phyloP scores from a whole-genome alignment of 768 basidiomycete species.

The Macrolepiota dolichaula region DNA sequence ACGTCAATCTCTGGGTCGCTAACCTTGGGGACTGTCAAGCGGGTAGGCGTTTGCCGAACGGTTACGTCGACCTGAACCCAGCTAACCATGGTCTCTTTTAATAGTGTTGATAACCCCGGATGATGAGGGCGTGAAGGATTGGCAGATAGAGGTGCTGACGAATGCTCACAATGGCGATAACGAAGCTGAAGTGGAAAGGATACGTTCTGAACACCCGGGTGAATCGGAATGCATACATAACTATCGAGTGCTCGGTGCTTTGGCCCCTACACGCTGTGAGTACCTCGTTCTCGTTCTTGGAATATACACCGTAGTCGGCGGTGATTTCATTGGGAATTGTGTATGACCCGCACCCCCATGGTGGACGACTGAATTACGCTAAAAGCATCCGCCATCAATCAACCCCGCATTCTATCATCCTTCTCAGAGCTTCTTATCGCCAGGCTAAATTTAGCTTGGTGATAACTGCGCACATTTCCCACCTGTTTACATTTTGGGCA shows the following conservation, averaged over 20 bases:
- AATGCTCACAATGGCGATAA: constrained; percentile 70
- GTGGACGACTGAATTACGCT: constrained; percentile 5
- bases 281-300: constrained; percentile 20
- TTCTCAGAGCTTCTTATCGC: constrained; percentile 3
- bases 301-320: background rate
- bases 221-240: constrained; percentile 68
- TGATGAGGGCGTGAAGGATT: constrained; percentile 40
- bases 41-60: constrained; percentile 38
- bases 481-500: background rate
- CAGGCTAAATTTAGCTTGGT: background rate
- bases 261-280: constrained; percentile 76
- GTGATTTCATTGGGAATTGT: constrained; percentile 5
- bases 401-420: constrained; percentile 12
- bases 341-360: constrained; percentile 9
- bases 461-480: background rate
- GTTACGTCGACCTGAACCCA: constrained; percentile 6
- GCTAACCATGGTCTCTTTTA: background rate
- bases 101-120: constrained; percentile 7
- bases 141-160: constrained; percentile 63
- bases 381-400: constrained; percentile 4
- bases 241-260: constrained; percentile 68
- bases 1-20: constrained; percentile 72
- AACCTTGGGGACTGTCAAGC: constrained; percentile 83
- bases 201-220: constrained; percentile 60
- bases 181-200: constrained; percentile 59